A percentile compares a stretch with the other conserved stretches of the same genome.
Evolutionary conservation across 2,329 filamentous ascomycete genomes (phyloP).

Genomic region (Capronia coronata): DNA sequence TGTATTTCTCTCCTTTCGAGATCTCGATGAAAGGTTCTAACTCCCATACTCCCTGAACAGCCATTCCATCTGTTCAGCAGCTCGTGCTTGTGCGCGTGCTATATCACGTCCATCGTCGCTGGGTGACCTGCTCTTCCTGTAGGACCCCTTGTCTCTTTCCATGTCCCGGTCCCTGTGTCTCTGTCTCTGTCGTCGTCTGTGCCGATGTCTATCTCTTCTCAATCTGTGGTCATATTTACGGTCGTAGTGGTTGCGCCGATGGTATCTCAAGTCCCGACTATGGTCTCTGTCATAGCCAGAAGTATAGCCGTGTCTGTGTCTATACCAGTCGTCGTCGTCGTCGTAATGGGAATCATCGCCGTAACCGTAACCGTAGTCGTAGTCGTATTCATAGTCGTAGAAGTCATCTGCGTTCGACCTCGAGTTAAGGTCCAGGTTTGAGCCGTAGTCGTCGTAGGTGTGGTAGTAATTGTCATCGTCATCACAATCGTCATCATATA

Average conservation of each 20-base stretch:
- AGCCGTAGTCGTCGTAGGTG: no score
- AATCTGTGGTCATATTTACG: no score
- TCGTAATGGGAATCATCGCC: neutral
- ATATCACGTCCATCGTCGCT: neutral
- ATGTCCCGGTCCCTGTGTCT: neutral
- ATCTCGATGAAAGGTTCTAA: no score
- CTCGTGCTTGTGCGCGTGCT: neutral
- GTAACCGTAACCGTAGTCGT: neutral
- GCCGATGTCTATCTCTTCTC: neutral
- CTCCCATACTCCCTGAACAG: conserved; percentile 1
- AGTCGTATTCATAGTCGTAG: neutral
- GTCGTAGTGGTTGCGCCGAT: neutral
- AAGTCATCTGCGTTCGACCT: neutral
- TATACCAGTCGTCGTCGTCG: neutral
- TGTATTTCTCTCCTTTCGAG: no score
- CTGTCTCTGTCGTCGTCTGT: neutral
- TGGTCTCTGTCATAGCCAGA: no score
- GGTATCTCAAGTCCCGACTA: no score
- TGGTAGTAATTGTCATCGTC: neutral
- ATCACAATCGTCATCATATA: neutral
- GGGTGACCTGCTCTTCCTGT: neutral
- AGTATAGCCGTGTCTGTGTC: no score
- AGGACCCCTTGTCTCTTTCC: neutral
- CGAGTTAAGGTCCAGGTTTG: no score
- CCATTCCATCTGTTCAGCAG: conserved; percentile 1